phyloP scores from a whole-genome alignment of 768 basidiomycete genomes.

The Rhodosporidiobolus sp. region DNA sequence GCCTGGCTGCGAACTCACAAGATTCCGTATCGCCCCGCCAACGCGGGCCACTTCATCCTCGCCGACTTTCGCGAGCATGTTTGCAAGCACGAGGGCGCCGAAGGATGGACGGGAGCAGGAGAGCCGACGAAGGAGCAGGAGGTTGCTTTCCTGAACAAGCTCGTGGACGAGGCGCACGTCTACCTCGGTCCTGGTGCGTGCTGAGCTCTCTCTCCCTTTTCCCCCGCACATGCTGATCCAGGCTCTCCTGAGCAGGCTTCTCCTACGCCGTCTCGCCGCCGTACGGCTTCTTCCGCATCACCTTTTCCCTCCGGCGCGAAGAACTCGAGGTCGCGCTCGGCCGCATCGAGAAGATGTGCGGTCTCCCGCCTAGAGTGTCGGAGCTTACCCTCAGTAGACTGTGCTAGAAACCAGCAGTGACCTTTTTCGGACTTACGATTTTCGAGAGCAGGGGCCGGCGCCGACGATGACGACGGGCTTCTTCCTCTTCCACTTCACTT shows the following conservation, averaged over 20 bases:
- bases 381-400: conserved; percentile 5
- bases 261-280: conserved; percentile 13
- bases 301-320: conserved; percentile 12
- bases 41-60: conserved; percentile 32
- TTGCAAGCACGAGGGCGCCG: neutral
- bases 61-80: conserved; percentile 17
- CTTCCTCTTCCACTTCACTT: too few species aligned
- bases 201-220: neutral
- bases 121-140: neutral
- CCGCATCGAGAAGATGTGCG: conserved; percentile 16
- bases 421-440: too few species aligned
- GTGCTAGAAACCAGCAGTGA: too few species aligned
- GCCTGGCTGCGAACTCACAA: conserved; percentile 9
- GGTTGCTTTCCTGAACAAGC: conserved; percentile 7
- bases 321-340: conserved; percentile 18
- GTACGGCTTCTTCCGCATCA: conserved; percentile 25
- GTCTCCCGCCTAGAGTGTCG: neutral
- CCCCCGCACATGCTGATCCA: too few species aligned
- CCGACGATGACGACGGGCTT: too few species aligned
- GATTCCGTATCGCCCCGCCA: conserved; percentile 12
- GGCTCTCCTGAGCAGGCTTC: conserved; percentile 2
- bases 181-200: conserved; percentile 19
- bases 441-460: too few species aligned
- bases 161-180: conserved; percentile 19
- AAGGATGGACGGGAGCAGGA: neutral